Percentiles rank a stretch among this genome's conserved stretches.
Conservation (phyloP, 495 filamentous ascomycete species). For the Penicillium bialowiezense region DNA sequence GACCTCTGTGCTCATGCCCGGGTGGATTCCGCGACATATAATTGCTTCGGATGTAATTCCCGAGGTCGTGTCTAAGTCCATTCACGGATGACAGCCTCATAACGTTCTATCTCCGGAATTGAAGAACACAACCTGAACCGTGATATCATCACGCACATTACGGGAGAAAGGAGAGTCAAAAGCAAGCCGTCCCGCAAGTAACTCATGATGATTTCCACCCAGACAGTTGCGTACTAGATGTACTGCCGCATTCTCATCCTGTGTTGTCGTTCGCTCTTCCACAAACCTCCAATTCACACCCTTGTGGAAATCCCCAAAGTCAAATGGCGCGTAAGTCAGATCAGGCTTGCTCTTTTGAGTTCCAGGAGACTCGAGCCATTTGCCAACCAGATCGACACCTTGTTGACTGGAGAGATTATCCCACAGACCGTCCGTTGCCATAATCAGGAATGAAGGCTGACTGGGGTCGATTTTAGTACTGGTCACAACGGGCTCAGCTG, state of each 20-base stretch:
- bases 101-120: not conserved
- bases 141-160: conserved; percentile 55
- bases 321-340: conserved; percentile 18
- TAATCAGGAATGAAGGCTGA: conserved; percentile 55
- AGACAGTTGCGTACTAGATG: conserved; percentile 62
- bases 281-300: conserved; percentile 20
- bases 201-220: conserved; percentile 55
- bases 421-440: conserved; percentile 67
- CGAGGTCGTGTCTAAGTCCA: too few relatives aligned
- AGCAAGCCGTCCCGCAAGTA: conserved; percentile 52
- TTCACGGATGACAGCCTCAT: too few relatives aligned
- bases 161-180: conserved; percentile 47
- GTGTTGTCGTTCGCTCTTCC: conserved; percentile 43
- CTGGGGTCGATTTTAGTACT: conserved; percentile 48
- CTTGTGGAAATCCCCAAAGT: conserved; percentile 27
- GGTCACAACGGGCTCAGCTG: conserved; percentile 61
- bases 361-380: conserved; percentile 46
- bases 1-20: too few relatives aligned
- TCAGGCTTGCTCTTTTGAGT: conserved; percentile 9
- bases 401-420: conserved; percentile 56
- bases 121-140: conserved; percentile 65
- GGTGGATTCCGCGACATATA: too few relatives aligned
- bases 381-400: conserved; percentile 55
- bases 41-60: too few relatives aligned
- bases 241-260: conserved; percentile 61